Base-by-base conservation (phyloP, 2,329 filamentous ascomycete genomes). In the Penicillium vulpinum region DNA sequence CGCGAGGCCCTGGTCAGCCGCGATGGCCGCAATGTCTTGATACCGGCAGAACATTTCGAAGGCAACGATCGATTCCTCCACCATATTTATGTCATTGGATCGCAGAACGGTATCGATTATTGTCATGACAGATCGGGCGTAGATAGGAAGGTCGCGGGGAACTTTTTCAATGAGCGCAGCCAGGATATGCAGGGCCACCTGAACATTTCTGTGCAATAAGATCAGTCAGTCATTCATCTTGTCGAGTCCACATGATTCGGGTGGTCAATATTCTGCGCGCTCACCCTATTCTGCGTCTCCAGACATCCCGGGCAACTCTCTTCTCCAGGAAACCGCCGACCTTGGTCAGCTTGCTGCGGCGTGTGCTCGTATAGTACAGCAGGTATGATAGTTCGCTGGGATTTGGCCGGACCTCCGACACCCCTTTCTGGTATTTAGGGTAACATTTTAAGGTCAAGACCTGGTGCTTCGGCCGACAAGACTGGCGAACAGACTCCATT, bases 401-500 rank as follows among this genome's bases (percentile, higher is more conserved):
- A 77, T 97, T 97, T 43, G 94, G 92, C 78, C 93, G 95, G 71
- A 96, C 91, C 70, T 96, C 91, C 72, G 92, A 89, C 61, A 90
- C 88, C 50, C 91, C 91, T 78, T 97, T 97, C 63, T 90, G 90
- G 62, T 90, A 92, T 66, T 89, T 89, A 39, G 94, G 94, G 75
- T 97, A 99, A 81, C 93, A 97, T 80, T 96, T 97, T 64, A 97
- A 85, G 65, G 97, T 88, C 60, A 97, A 82, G 67, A 97, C 90
- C 83, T 97, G 93, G 79, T 99, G 94, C 81, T 97, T 97, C 28
- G 94, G 93, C 59, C 93, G 91, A 76, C 80, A 83, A 66, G 80
- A 82, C 73, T 87, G 83, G 62, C 83, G 82, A 65, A 84, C 77
- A 60, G 82, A 77, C 70, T 85, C 78, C 80, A 86, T 85, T 57